These are phyloP conservation scores for Miamiensis avidus DNA, from an alignment of 169 alveolate genomes.

Conservation along the genomic window DNA sequence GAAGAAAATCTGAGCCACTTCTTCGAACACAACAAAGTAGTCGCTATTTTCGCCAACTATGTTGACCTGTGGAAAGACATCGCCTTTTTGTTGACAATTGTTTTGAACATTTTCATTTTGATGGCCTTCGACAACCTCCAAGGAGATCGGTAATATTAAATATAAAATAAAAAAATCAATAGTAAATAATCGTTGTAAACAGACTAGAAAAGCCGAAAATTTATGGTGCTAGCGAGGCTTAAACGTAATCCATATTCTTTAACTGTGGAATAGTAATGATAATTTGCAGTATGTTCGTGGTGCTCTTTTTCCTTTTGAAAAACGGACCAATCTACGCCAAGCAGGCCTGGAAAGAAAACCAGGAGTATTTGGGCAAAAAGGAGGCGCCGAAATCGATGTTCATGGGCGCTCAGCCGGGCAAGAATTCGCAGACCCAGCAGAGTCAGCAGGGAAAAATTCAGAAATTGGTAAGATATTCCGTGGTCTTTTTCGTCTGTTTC, in stretches of 20 bases:
- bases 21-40: constrained; percentile 36
- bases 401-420: neutral
- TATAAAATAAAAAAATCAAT: constrained; percentile 4
- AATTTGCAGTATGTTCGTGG: constrained; percentile 39
- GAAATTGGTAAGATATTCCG: neutral
- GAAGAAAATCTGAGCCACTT: constrained; percentile 34
- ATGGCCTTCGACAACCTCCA: constrained; percentile 34
- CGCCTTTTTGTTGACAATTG: constrained; percentile 51
- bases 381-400: neutral
- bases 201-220: neutral
- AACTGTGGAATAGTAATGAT: constrained; percentile 40
- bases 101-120: constrained; percentile 51
- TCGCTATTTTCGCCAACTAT: constrained; percentile 55
- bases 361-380: neutral
- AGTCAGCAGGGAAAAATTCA: neutral
- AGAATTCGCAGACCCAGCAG: neutral
- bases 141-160: constrained; percentile 7
- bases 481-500: neutral
- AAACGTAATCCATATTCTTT: constrained; percentile 21
- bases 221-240: neutral
- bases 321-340: constrained; percentile 42
- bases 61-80: constrained; percentile 59
- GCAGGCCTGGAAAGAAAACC: constrained; percentile 14
- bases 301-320: constrained; percentile 33
- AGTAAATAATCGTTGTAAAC: too few relatives aligned